A percentile compares a stretch with the other conserved stretches of the same genome.
These are phyloP conservation scores for Botrytis squamosa DNA, from an alignment of 2,329 filamentous ascomycete species.

Conservation along the genomic window DNA sequence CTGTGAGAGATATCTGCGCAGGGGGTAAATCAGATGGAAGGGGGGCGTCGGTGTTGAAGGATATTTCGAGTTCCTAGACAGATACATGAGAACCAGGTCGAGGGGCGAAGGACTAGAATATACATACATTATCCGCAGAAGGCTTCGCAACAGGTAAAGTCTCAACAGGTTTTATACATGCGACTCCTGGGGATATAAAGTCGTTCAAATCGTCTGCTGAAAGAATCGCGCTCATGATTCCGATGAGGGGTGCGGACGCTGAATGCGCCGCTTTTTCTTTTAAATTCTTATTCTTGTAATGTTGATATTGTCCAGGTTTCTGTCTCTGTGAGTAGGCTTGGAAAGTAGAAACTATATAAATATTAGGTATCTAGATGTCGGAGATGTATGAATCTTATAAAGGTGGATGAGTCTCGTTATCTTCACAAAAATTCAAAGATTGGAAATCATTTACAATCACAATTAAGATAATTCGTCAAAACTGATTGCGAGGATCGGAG, in stretches of 20 bases:
- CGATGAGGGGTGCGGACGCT: conserved; percentile 25
- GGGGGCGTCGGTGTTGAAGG: conserved; percentile 78
- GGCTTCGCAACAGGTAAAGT: conserved; percentile 69
- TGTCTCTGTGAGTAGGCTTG: background rate
- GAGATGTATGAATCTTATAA: background rate
- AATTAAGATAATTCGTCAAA: conserved; percentile 18
- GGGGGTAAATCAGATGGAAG: conserved; percentile 59
- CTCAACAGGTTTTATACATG: conserved; percentile 97
- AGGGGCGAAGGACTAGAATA: background rate
- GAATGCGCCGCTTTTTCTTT: conserved; percentile 27
- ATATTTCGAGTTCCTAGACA: conserved; percentile 69
- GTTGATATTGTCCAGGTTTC: background rate
- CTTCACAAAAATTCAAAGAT: conserved; percentile 9
- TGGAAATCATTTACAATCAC: conserved; percentile 21
- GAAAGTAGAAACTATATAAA: background rate
- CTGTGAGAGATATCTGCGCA: conserved; percentile 91
- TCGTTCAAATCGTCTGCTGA: conserved; percentile 97
- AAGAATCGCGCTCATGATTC: conserved; percentile 89
- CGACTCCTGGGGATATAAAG: conserved; percentile 96
- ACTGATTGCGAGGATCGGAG: conserved; percentile 20
- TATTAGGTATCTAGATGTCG: background rate
- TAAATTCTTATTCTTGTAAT: background rate
- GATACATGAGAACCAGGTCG: background rate
- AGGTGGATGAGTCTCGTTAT: background rate
- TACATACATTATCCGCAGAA: conserved; percentile 45